Conservation (phyloP, 1,284 basidiomycete species). For the Cutaneotrichosporon cavernicola region DNA sequence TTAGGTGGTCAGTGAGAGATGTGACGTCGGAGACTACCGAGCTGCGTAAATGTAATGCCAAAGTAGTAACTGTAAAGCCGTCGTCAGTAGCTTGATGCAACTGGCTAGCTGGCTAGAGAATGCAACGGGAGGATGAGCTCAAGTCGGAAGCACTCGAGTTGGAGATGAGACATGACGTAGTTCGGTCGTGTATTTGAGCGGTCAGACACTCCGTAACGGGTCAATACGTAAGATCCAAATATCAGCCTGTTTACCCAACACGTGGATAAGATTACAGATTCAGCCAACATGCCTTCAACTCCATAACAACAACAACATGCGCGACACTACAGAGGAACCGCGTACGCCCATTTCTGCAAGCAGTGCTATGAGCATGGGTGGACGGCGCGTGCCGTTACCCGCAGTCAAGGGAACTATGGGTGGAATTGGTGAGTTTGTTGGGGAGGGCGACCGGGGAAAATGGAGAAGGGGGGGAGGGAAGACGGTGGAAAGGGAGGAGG, state of each 20-base stretch:
- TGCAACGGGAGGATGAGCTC: no score
- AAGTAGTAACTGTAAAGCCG: no score
- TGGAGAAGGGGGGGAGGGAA: not conserved
- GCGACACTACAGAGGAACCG: not conserved
- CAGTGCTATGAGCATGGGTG: no score
- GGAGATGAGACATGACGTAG: conserved; percentile 3
- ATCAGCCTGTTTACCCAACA: not conserved
- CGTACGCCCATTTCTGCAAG: not conserved
- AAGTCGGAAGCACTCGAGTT: not conserved
- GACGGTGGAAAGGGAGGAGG: no score
- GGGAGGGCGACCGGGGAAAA: no score
- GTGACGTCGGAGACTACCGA: no score
- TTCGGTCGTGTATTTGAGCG: not conserved
- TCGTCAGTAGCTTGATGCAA: no score
- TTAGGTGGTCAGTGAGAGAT: not conserved
- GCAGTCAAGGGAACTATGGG: conserved; percentile 37
- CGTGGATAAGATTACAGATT: no score
- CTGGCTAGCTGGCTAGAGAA: no score
- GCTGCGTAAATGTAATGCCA: no score
- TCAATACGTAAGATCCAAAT: no score
- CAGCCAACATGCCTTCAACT: not conserved
- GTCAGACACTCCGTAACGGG: no score
- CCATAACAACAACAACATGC: not conserved
- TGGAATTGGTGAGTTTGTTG: conserved; percentile 29
- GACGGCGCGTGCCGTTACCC: conserved; percentile 26